Conservation (phyloP, 768 basidiomycete genomes). For the Coprinopsis sp. region DNA sequence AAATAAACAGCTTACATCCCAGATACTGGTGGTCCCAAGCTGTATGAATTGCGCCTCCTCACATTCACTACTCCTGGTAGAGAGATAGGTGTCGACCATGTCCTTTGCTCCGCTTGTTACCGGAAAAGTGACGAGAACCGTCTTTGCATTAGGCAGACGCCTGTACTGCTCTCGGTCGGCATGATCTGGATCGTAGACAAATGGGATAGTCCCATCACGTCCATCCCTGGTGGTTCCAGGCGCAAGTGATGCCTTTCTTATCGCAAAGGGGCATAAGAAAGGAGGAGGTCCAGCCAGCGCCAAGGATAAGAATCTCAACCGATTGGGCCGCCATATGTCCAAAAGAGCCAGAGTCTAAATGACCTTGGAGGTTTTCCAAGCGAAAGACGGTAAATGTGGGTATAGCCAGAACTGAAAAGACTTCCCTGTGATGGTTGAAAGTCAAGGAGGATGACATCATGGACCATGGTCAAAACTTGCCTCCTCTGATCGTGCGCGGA, state of each 20-base stretch:
- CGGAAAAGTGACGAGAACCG: constrained; percentile 55
- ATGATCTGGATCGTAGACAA: constrained; percentile 50
- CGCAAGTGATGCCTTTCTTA: constrained; percentile 35
- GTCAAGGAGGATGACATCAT: too few relatives aligned
- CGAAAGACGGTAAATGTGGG: too few relatives aligned
- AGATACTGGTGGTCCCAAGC: constrained; percentile 58
- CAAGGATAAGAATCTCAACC: constrained; percentile 59
- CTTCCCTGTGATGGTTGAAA: too few relatives aligned
- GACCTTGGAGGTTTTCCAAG: too few relatives aligned
- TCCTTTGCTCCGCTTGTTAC: constrained; percentile 44
- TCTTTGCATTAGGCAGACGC: constrained; percentile 46
- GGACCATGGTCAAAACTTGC: too few relatives aligned
- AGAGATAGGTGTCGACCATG: constrained; percentile 42
- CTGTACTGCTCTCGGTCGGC: constrained; percentile 40
- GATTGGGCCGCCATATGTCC: too few relatives aligned
- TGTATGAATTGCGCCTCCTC: constrained; percentile 45
- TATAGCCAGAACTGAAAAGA: too few relatives aligned
- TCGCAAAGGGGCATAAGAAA: constrained; percentile 55
- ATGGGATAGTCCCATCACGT: constrained; percentile 42
- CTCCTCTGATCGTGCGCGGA: too few relatives aligned
- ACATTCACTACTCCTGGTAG: constrained; percentile 17
- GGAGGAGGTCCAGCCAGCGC: constrained; percentile 61
- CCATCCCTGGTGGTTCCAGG: constrained; percentile 55
- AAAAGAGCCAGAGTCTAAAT: too few relatives aligned
- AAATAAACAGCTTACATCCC: constrained; percentile 43